Evolutionary conservation across 2,329 filamentous ascomycete genomes (phyloP).

Genomic region (Neospermospora avenae): DNA sequence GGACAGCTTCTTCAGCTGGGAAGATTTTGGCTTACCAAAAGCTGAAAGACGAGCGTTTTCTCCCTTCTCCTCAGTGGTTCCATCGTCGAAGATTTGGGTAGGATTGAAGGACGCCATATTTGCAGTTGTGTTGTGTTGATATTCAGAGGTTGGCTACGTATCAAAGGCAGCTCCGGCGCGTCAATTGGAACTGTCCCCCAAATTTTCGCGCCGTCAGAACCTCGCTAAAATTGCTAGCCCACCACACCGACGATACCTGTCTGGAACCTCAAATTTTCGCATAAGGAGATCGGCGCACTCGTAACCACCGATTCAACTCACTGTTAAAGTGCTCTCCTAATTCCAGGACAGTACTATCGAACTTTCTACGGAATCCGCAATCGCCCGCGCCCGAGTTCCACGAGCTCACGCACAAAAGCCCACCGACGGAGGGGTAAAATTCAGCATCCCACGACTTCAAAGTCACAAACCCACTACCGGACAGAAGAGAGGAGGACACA

Average conservation of each 20-base stretch:
- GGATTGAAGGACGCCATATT: slow-evolving; percentile 65
- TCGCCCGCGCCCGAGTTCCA: neutral
- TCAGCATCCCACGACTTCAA: neutral
- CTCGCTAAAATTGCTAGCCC: slow-evolving; percentile 10
- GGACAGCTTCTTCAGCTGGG: neutral
- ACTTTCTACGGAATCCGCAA: neutral
- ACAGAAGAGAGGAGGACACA: slow-evolving; percentile 4
- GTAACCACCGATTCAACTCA: neutral
- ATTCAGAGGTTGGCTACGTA: neutral
- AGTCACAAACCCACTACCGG: slow-evolving; percentile 1
- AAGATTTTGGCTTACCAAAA: slow-evolving; percentile 49
- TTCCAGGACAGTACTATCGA: neutral
- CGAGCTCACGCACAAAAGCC: slow-evolving; percentile 5
- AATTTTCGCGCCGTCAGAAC: slow-evolving; percentile 10
- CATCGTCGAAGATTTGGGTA: slow-evolving; percentile 96
- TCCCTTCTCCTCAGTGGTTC: slow-evolving; percentile 95
- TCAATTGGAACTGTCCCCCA: neutral
- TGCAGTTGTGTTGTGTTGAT: slow-evolving; percentile 13
- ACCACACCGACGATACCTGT: neutral
- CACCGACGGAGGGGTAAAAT: slow-evolving; percentile 25
- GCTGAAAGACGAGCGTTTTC: slow-evolving; percentile 98
- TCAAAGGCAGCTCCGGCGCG: slow-evolving; percentile 15
- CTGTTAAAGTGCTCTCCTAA: neutral
- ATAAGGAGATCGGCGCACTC: neutral
- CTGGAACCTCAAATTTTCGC: neutral